Base-by-base conservation (phyloP, 2,329 filamentous ascomycete genomes). In the Cercospora brassicicola region DNA sequence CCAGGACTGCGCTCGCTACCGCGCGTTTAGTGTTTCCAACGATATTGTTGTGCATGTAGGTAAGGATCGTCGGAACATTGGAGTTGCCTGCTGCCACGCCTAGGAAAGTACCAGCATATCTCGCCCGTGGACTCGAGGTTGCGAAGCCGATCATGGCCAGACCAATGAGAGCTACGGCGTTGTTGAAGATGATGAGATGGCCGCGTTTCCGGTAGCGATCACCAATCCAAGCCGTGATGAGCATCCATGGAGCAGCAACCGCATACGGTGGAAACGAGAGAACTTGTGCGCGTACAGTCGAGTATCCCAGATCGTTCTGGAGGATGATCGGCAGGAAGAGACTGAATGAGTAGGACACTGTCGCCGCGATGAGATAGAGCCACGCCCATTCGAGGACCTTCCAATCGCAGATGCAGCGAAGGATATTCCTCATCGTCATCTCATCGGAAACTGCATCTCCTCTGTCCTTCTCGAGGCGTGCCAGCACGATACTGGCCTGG, bases 291-390 rank as follows among this genome's bases (percentile, higher is more conserved):
- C 6, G 36, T 7, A 42, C 36, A 42, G 36, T 42, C 36, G 36
- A 42, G 36, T 42, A 42, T n/a, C 36, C 36, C 36, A 42, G 36
- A 42, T 42, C 15, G 2, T 42, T 42, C 36, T 42, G 36, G n/a
- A 42, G 86, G 73, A 95, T 91, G 75, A 94, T 87, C 10, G 92
- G 91, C 5, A 94, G 80, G 76, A 94, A 94, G 78, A 91, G 94
- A 2, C 90, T 89, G 13, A 94, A 86, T 0, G 91, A 88, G 76
- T 94, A 94, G 2, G 85, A 85, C 60, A 91, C 86, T 13, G 90
- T 90, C 0, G 91, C 68, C 3, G 65, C 68, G 2, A 62, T 62
- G n/a, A 67, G 65, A 55, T 69, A 69, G 62, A 67, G 66, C 59
- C 59, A 61, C 1, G 59, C 59, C 59, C 59, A 61, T 13, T 61